phyloP scores from a whole-genome alignment of 345 rosid species.

The Erodium maritimum region DNA sequence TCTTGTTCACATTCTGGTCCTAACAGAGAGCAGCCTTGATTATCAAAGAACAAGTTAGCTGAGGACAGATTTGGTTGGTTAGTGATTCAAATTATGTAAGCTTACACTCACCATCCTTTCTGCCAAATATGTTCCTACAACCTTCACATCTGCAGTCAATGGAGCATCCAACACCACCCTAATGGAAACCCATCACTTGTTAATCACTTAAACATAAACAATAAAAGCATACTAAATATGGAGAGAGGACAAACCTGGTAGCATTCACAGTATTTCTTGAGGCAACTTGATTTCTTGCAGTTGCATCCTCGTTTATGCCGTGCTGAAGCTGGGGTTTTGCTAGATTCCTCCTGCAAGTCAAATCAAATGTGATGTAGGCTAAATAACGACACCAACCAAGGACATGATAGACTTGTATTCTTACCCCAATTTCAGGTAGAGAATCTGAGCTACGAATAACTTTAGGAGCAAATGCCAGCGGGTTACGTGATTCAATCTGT shows the following conservation, averaged over 20 bases:
- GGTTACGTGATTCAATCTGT: constrained; percentile 93
- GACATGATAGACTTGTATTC: constrained; percentile 1
- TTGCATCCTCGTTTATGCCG: constrained; percentile 97
- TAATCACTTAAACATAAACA: constrained; percentile 4
- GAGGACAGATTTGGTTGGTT: no score
- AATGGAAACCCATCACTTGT: constrained; percentile 3
- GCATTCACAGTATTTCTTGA: constrained; percentile 98
- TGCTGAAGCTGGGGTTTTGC: constrained; percentile 86
- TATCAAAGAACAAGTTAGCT: constrained; percentile 1
- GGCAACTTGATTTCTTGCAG: constrained; percentile 92
- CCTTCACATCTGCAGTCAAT: constrained; percentile 95
- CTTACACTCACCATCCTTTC: constrained; percentile 66
- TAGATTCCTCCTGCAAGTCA: constrained; percentile 56
- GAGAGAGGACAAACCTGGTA: constrained; percentile 58
- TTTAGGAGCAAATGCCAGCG: constrained; percentile 99
- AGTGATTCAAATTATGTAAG: no score
- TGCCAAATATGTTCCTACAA: constrained; percentile 85
- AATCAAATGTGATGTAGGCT: constrained; percentile 8
- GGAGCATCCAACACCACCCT: constrained; percentile 99
- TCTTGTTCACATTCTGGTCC: constrained; percentile 41
- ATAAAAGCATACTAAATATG: neutral
- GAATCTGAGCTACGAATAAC: constrained; percentile 59
- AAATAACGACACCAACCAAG: constrained; percentile 5
- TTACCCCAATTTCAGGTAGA: constrained; percentile 49
- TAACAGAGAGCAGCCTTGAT: constrained; percentile 39